Evolutionary conservation across 2,329 filamentous ascomycete genomes (phyloP), one percentile per base, ranked within the genome.

Genomic region (Chalara sp.): DNA sequence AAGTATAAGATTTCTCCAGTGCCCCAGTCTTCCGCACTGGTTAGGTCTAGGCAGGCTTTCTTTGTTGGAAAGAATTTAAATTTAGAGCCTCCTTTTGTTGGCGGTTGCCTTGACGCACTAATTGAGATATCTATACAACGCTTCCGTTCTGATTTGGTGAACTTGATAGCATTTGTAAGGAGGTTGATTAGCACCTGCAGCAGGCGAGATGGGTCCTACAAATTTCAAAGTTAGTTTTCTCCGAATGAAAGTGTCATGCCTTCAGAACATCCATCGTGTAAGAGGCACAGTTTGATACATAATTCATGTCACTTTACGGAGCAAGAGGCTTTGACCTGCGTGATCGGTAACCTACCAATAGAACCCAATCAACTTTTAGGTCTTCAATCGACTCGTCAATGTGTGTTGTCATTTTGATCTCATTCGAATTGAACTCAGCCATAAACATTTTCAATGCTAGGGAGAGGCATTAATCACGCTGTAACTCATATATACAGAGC

Each of bases 181-280:
- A 92, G 74, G 59, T 92, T 92, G 64, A 92, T 89, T 4, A 91
- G 72, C 1, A 91, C 84, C 66, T 92, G 87, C 47, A 87, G 77
- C 46, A 92, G 81, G 29, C 87, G 77, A 12, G 21, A 21, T 21
- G 21, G 21, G 21, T 21, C 21, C 21, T 21, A 21, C 21, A 21
- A 21, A 21, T 21, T 21, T 21, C 21, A 21, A 21, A 21, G 21
- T 21, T 21, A 21, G 21, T 21, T 21, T 21, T 21, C 21, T 21
- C 21, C 21, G 3, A 21, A 21, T 21, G 21, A 21, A 21, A 21
- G 21, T 21, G 21, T 21, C 21, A 21, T 21, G 21, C 21, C 21
- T 21, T 21, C 21, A 21, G 21, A 21, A 21, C 21, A 21, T 21
- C 21, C 3, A 21, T 21, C 21, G 21, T 21, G 21, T 21, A 3